A percentile compares a stretch with the other conserved stretches of the same genome.
phyloP scores from a whole-genome alignment of 2,329 filamentous ascomycete genomes.

The Metarhizium album region DNA sequence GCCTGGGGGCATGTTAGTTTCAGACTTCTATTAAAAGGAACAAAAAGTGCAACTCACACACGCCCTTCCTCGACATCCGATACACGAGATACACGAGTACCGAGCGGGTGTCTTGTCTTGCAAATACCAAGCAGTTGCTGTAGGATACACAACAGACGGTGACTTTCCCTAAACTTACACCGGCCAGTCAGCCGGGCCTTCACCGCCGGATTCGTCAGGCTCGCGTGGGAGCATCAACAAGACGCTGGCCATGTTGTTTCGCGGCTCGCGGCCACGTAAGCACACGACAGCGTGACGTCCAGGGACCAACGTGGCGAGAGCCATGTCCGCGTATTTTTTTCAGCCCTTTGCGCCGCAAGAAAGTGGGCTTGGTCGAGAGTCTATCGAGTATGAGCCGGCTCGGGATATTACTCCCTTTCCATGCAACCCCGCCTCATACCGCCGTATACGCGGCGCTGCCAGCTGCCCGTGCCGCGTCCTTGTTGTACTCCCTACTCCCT shows the following conservation, averaged over 20 bases:
- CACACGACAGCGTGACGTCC: background rate
- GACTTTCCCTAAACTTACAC: background rate
- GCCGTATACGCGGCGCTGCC: too few relatives aligned
- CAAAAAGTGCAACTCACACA: background rate
- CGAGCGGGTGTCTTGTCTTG: background rate
- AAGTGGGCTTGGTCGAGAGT: background rate
- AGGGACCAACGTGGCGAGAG: background rate
- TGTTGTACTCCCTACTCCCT: too few relatives aligned
- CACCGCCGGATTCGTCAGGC: background rate
- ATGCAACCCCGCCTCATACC: too few relatives aligned
- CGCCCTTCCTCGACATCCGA: background rate
- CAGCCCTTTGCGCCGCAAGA: background rate
- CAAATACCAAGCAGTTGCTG: background rate
- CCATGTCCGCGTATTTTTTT: background rate
- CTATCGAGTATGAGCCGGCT: background rate
- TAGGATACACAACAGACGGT: background rate
- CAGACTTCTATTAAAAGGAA: background rate
- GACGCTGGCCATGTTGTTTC: background rate
- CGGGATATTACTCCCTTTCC: background rate
- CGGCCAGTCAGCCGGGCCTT: background rate
- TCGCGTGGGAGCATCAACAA: background rate
- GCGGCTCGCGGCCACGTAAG: background rate
- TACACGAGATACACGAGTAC: too few relatives aligned
- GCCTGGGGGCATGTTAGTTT: background rate
- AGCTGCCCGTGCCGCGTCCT: too few relatives aligned